Evolutionary conservation across 2,329 filamentous ascomycete genomes (phyloP), one percentile per base, ranked within the genome.

Genomic region (Xylariaceae sp.): DNA sequence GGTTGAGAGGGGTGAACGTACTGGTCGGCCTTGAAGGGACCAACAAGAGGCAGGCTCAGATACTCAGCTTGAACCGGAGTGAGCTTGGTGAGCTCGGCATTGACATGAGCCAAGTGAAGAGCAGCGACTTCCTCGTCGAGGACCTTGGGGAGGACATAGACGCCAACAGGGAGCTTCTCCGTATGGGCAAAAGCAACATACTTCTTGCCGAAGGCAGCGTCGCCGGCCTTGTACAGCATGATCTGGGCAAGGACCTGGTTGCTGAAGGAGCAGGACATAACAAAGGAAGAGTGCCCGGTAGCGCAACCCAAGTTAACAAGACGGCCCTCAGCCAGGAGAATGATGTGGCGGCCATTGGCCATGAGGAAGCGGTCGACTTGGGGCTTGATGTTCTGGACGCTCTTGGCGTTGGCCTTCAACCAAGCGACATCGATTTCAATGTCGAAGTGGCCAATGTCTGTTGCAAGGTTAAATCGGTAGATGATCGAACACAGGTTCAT

Each of bases 211-310:
- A 95, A 99, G 55, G 80, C 87, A 72, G 83, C 83, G 73, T 97
- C 91, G 69, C 87, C 81, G 70, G 85, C 87, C 88, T 97, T 97
- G 88, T 78, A 99, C 71, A 99, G 81, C 81, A 95, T 87, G 80
- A 99, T 97, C 83, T 99, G 94, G 66, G 94, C 94, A 74, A 99
- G 89, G 69, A 97, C 94, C 84, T 99, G 94, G 88, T 99, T 99
- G 84, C 91, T 95, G 88, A 99, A 99, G 63, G 92, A 97, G 88
- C 94, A 99, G 69, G 91, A 96, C 94, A 99, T 97, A 82, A 99
- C 94, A 77, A 99, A 99, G 51, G 92, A 97, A 66, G 91, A 96
- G 88, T 99, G 94, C 67, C 94, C 94, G 63, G 94, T 99, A 73
- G 94, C 94, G 78, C 94, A 99, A 76, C 94, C 94, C 68, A 99